Base-by-base conservation (phyloP, 306 rosid genomes). In the Pyrus bretschneideri region DNA sequence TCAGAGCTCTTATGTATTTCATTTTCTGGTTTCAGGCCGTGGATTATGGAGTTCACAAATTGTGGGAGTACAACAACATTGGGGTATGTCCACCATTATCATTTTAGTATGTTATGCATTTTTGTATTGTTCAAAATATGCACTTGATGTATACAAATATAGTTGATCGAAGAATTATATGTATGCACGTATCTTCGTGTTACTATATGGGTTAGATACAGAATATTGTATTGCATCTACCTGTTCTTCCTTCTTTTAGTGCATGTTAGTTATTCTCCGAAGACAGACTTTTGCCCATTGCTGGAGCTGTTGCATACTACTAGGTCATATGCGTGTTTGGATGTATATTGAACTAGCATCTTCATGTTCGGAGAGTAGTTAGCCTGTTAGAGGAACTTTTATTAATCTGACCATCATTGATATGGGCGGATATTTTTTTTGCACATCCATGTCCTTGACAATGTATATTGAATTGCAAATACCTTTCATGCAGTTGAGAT, bases 21-120 rank as follows among this genome's bases (percentile, higher is more conserved):
- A 10, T 44, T 70, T 44, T 62, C 21, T 78, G 71, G 76, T 33
- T 91, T 77, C 89, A 93, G 98, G 98, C 86, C 75, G 94, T 93
- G 76, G 98, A 91, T 91, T 93, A 91, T 75, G 97, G 98, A 62
- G 94, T 93, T 78, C 94, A 91, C 80, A 90, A 89, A 85, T 70
- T 93, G 52, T 93, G 98, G 98, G 98, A 91, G 83, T 4, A 29
- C 82, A 93, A 93, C 73, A 93, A 93, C 70, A 82, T 93, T 80
- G 98, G 98, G 97, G 97, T 90, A 90, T 30, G 65, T 1, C 13
- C 18, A 45, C 21, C 1, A 7, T 45, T 45, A 5, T 31, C 5
- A 21, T 25, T 23, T 63, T 30, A 30, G 11, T 9, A 63, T 63
- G 68, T 63, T 23, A 69, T 45, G 35, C 35, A 23, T 69, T 69